A percentile compares a stretch with the other conserved stretches of the same genome.
phyloP scores from a whole-genome alignment of 1,139 yeast genomes.

The Meyerozyma sp. region DNA sequence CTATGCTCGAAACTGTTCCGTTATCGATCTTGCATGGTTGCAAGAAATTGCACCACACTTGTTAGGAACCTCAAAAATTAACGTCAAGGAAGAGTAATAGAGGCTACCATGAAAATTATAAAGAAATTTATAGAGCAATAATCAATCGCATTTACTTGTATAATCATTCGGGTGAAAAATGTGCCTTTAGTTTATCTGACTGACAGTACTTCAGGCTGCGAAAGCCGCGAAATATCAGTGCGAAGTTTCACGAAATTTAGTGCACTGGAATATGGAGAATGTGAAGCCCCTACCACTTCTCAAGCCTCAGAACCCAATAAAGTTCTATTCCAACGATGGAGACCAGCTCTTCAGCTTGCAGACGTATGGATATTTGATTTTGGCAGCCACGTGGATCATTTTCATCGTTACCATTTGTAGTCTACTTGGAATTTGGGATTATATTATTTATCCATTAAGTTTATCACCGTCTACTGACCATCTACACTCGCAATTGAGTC shows the following conservation, averaged over 20 bases:
- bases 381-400: slow-evolving; percentile 34
- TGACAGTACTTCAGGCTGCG: background rate
- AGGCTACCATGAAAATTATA: background rate
- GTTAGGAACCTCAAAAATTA: slow-evolving; percentile 39
- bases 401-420: slow-evolving; percentile 40
- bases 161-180: too few relatives aligned
- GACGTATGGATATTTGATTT: slow-evolving; percentile 33
- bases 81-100: slow-evolving; percentile 15
- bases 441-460: slow-evolving; percentile 29
- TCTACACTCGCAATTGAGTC: slow-evolving; percentile 11
- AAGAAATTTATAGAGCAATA: background rate
- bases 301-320: background rate
- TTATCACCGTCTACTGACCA: slow-evolving; percentile 6
- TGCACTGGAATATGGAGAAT: background rate
- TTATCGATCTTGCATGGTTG: slow-evolving; percentile 82
- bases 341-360: slow-evolving; percentile 1
- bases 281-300: slow-evolving; percentile 10
- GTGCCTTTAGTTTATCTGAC: too few relatives aligned
- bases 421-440: slow-evolving; percentile 40
- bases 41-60: slow-evolving; percentile 77
- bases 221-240: background rate
- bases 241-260: background rate
- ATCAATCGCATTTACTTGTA: too few relatives aligned
- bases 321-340: background rate
- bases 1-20: slow-evolving; percentile 83